Conservation (phyloP, 495 filamentous ascomycete species). For the Cudoniella acicularis region DNA sequence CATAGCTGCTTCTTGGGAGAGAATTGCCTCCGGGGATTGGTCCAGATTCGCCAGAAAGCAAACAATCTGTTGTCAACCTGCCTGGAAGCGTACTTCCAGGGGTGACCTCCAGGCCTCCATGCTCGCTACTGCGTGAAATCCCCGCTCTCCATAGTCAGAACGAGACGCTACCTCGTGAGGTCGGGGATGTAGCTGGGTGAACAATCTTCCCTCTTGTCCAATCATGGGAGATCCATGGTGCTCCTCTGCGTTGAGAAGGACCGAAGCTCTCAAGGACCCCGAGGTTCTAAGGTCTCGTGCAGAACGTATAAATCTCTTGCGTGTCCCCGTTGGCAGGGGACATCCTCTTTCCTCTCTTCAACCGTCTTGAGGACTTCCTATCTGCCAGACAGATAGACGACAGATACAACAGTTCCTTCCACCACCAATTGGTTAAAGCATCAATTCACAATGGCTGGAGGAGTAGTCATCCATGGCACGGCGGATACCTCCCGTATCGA, state of each 20-base stretch:
- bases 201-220: not conserved
- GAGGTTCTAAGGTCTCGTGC: not conserved
- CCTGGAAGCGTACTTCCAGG: not conserved
- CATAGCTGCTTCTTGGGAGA: not conserved
- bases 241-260: constrained; percentile 4
- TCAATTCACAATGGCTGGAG: constrained; percentile 17
- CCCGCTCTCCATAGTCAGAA: constrained; percentile 3
- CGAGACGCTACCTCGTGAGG: not conserved
- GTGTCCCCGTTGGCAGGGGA: not conserved
- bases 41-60: not conserved
- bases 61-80: not conserved
- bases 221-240: not conserved
- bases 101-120: not conserved
- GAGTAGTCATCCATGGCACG: constrained; percentile 15
- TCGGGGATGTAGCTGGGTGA: constrained; percentile 5
- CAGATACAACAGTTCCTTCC: not conserved
- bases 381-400: not conserved
- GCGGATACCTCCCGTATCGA: constrained; percentile 49
- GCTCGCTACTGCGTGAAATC: not conserved
- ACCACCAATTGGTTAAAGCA: not conserved
- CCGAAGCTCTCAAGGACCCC: constrained; percentile 1
- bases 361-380: not conserved
- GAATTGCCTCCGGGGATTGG: not conserved
- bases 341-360: not conserved
- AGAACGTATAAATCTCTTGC: not conserved